Evolutionary conservation across 2,329 filamentous ascomycete species (phyloP).

Genomic region (Cladosporium sp.): DNA sequence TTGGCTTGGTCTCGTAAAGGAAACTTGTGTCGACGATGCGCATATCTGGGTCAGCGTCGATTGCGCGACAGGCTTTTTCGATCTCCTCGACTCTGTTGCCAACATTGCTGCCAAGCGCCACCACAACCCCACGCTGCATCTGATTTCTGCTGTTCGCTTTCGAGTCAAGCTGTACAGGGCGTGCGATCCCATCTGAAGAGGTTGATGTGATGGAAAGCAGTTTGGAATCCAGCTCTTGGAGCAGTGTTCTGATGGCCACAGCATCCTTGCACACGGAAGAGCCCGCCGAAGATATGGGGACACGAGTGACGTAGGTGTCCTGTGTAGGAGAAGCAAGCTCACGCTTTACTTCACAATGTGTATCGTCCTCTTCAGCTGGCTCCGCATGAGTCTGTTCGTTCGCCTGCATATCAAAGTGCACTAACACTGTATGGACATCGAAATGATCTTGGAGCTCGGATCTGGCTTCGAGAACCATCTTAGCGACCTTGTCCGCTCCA

Average conservation of each 20-base stretch:
- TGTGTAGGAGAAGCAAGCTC: neutral
- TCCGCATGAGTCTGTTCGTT: neutral
- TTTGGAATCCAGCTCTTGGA: neutral
- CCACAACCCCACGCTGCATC: constrained; percentile 41
- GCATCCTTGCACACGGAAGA: neutral
- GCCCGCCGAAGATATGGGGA: neutral
- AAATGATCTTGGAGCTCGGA: neutral
- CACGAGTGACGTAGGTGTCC: neutral
- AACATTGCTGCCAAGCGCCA: constrained; percentile 90
- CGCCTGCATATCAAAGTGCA: neutral
- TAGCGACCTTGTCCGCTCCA: neutral
- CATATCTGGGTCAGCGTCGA: constrained; percentile 69
- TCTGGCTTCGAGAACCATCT: neutral
- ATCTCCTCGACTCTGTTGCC: constrained; percentile 84
- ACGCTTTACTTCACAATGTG: neutral
- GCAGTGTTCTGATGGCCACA: neutral
- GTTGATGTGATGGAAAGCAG: neutral
- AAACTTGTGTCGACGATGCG: constrained; percentile 77
- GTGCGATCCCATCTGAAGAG: neutral
- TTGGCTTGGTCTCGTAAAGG: constrained; percentile 91
- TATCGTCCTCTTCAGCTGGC: neutral
- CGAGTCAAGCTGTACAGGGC: neutral
- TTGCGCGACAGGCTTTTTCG: constrained; percentile 75
- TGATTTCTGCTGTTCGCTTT: neutral
- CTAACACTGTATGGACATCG: neutral